Base-by-base conservation (phyloP, 2,329 filamentous ascomycete species). In the Colletotrichum australisinense region DNA sequence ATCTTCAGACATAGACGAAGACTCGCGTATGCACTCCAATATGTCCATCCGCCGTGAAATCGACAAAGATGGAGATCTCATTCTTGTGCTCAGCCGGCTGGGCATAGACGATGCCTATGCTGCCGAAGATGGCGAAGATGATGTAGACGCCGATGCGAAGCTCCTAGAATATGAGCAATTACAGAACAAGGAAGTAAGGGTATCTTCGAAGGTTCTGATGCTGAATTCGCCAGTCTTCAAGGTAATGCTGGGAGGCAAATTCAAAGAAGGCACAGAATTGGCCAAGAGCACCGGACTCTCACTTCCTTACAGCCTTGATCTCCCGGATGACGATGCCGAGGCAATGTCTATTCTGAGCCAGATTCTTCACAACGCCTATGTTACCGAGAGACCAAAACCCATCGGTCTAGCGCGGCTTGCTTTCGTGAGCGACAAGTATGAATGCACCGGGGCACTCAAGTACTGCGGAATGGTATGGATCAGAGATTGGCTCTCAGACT, bases 311-410 rank as follows among this genome's bases (percentile, higher is more conserved):
- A 69, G 58, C 32, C 24, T 70, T 46, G 35, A 70, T 3, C 75
- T 81, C 16, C 78, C 78, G 0, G 78, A 81, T 6, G 81, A 83
- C 62, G 75, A 83, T 62, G 69, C 78, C 0, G 75, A 77, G 1
- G 78, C 79, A 1, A 79, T 84, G 71, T 59, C 69, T 1, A 74
- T 82, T 1, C 28, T 84, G 8, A 78, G 84, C 66, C 76, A 76
- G 26, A 78, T 84, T 7, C 78, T 79, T 3, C 81, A 83, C 64
- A 79, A 78, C 53, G 28, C 72, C 1, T 69, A 76, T n/a, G 74
- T 83, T 2, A 78, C 77, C 2, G n/a, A 67, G 24, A 67, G 42
- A 26, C 30, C 83, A 1, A 67, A 67, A 5, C 78, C 81, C 8
- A 6, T 59, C 0, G 69, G 77, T 11, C 74, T 83, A 2, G 76